Percentiles rank a stretch among this genome's conserved stretches.
phyloP scores from a whole-genome alignment of 2,329 filamentous ascomycete species.

The Trichoderma cornu-damae region DNA sequence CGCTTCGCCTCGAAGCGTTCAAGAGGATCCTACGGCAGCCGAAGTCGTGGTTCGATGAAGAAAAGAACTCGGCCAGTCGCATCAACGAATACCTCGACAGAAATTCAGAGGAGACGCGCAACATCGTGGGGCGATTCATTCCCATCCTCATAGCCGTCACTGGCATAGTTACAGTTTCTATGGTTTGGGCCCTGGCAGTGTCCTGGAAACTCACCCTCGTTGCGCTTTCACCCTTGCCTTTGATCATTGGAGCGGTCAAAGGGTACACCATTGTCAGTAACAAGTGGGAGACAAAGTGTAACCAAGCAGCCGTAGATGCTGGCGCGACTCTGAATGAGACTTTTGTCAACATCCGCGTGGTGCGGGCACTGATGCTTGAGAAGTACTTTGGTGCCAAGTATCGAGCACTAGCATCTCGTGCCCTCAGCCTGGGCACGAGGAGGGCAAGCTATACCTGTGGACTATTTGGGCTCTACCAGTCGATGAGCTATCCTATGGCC shows the following conservation, averaged over 20 bases:
- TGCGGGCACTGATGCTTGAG: slow-evolving; percentile 71
- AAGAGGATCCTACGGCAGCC: slow-evolving; percentile 69
- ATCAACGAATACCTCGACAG: slow-evolving; percentile 71
- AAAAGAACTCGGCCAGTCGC: slow-evolving; percentile 57
- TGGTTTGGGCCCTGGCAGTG: slow-evolving; percentile 67
- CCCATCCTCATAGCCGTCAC: slow-evolving; percentile 62
- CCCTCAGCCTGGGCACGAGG: slow-evolving; percentile 57
- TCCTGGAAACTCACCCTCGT: slow-evolving; percentile 81
- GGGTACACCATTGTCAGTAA: slow-evolving; percentile 60
- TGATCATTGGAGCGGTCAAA: slow-evolving; percentile 61
- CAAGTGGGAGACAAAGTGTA: slow-evolving; percentile 67
- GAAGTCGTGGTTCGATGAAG: slow-evolving; percentile 69
- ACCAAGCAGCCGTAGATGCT: slow-evolving; percentile 55
- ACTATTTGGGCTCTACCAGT: slow-evolving; percentile 74
- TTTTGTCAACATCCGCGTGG: slow-evolving; percentile 71
- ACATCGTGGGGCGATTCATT: slow-evolving; percentile 71
- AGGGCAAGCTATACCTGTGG: slow-evolving; percentile 63
- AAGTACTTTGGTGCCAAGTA: slow-evolving; percentile 64
- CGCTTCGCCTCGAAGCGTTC: slow-evolving; percentile 63
- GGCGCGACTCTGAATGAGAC: slow-evolving; percentile 62
- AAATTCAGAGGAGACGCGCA: slow-evolving; percentile 82
- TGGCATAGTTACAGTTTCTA: slow-evolving; percentile 62
- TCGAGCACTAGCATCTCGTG: slow-evolving; percentile 42
- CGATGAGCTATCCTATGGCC: slow-evolving; percentile 63
- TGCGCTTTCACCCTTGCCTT: slow-evolving; percentile 61